These are phyloP conservation scores for Adansonia rubrostipa DNA, from an alignment of 441 rosid species.

Conservation along the genomic window DNA sequence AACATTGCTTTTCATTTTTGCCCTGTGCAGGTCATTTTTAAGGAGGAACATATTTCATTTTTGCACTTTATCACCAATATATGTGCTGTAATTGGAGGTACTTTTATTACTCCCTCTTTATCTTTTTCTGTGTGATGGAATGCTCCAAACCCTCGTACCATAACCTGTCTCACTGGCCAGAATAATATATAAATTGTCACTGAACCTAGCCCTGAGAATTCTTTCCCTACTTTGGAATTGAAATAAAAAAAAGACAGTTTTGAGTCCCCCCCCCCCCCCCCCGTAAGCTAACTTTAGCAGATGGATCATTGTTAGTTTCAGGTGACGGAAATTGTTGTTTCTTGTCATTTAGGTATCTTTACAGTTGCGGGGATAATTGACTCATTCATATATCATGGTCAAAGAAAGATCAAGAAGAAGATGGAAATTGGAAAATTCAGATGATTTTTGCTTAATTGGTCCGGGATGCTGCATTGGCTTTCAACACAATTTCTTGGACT, in stretches of 20 bases:
- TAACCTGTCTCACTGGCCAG: not conserved
- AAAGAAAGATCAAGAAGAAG: conserved; percentile 47
- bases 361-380: conserved; percentile 53
- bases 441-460: conserved; percentile 9
- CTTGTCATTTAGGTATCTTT: conserved; percentile 36
- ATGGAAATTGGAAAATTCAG: conserved; percentile 45
- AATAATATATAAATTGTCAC: not conserved
- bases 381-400: conserved; percentile 49
- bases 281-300: not conserved
- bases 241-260: not conserved
- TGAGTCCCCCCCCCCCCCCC: no score
- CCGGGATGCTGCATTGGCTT: not conserved
- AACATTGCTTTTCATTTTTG: conserved; percentile 4
- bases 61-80: conserved; percentile 46
- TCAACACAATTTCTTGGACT: not conserved
- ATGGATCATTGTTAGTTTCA: not conserved
- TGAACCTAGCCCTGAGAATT: not conserved
- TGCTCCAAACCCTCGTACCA: not conserved
- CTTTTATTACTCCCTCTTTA: not conserved
- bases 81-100: conserved; percentile 53
- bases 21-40: conserved; percentile 44
- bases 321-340: not conserved
- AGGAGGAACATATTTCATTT: conserved; percentile 45
- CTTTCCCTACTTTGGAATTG: not conserved
- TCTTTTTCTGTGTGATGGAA: not conserved